Conservation (phyloP, 352 stramenopile species). For the Phytophthora gonapodyides region DNA sequence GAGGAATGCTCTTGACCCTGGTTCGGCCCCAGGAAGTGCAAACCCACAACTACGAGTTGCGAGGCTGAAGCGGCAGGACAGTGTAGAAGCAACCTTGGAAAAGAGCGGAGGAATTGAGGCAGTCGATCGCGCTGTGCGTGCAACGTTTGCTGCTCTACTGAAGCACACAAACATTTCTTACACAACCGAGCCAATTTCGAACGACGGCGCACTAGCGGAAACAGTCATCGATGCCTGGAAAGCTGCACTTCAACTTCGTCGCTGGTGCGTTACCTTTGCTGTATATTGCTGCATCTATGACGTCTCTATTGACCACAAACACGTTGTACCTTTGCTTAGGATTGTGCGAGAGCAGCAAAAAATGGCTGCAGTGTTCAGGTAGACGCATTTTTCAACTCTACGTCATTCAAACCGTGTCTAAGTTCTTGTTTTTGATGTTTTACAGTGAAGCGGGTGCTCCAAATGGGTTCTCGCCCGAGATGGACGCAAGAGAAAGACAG, state of each 20-base stretch:
- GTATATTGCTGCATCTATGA: slow-evolving; percentile 2
- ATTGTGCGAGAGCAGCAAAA: slow-evolving; percentile 91
- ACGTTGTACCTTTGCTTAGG: slow-evolving; percentile 37
- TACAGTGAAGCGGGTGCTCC: slow-evolving; percentile 41
- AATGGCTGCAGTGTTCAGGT: slow-evolving; percentile 66
- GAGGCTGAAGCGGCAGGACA: slow-evolving; percentile 80
- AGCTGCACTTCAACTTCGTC: slow-evolving; percentile 75
- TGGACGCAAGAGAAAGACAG: slow-evolving; percentile 69
- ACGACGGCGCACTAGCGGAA: slow-evolving; percentile 64
- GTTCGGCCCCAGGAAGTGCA: slow-evolving; percentile 30
- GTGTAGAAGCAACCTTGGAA: slow-evolving; percentile 80
- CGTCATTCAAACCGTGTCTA: background rate
- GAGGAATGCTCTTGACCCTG: slow-evolving; percentile 66
- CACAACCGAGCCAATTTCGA: slow-evolving; percentile 63
- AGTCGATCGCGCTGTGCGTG: slow-evolving; percentile 79
- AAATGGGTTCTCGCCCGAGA: slow-evolving; percentile 41
- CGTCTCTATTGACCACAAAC: background rate
- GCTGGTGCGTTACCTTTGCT: slow-evolving; percentile 53
- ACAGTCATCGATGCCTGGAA: slow-evolving; percentile 75
- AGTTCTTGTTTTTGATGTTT: slow-evolving; percentile 7
- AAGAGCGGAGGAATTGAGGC: slow-evolving; percentile 85
- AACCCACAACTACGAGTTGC: slow-evolving; percentile 72
- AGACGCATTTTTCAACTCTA: slow-evolving; percentile 3
- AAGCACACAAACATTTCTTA: slow-evolving; percentile 86
- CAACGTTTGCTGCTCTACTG: slow-evolving; percentile 77